Percentiles rank a stretch among this genome's conserved stretches.
These are phyloP conservation scores for Rhodotorula babjevae DNA, from an alignment of 768 basidiomycete species.

Conservation along the genomic window DNA sequence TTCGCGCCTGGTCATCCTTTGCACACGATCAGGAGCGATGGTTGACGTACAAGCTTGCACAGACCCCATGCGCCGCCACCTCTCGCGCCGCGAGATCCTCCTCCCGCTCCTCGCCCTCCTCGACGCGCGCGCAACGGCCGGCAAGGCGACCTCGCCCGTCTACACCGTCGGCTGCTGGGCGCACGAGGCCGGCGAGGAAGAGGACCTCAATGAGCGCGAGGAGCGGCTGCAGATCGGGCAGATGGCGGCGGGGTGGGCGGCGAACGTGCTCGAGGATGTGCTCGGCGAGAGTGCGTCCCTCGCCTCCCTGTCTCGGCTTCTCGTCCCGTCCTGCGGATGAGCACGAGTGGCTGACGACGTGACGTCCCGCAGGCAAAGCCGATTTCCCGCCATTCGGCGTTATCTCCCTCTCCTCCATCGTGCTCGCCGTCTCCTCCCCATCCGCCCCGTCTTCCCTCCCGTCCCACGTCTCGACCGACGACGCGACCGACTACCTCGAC, in stretches of 20 bases:
- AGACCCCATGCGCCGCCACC: conserved; percentile 33
- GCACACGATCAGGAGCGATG: no score
- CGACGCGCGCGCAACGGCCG: conserved; percentile 7
- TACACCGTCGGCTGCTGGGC: conserved; percentile 21
- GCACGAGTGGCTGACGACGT: background rate
- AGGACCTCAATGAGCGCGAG: conserved; percentile 4
- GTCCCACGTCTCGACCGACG: background rate
- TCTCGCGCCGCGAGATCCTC: background rate
- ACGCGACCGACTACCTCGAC: conserved; percentile 18
- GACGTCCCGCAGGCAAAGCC: conserved; percentile 11
- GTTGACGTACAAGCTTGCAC: background rate
- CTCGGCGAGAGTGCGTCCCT: conserved; percentile 15
- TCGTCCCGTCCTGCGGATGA: background rate
- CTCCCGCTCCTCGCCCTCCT: conserved; percentile 19
- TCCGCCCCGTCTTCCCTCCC: background rate
- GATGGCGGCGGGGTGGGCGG: conserved; percentile 23
- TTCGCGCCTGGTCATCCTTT: background rate
- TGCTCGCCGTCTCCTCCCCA: conserved; percentile 2
- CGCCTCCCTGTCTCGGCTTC: background rate
- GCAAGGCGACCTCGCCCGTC: conserved; percentile 2
- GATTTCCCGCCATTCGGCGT: conserved; percentile 18
- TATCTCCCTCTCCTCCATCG: conserved; percentile 14
- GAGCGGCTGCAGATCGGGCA: conserved; percentile 3
- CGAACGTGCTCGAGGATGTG: conserved; percentile 36
- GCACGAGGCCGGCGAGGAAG: background rate